These are phyloP conservation scores for Leonotis leonurus DNA, from an alignment of 257 asterid genomes.

Conservation along the genomic window DNA sequence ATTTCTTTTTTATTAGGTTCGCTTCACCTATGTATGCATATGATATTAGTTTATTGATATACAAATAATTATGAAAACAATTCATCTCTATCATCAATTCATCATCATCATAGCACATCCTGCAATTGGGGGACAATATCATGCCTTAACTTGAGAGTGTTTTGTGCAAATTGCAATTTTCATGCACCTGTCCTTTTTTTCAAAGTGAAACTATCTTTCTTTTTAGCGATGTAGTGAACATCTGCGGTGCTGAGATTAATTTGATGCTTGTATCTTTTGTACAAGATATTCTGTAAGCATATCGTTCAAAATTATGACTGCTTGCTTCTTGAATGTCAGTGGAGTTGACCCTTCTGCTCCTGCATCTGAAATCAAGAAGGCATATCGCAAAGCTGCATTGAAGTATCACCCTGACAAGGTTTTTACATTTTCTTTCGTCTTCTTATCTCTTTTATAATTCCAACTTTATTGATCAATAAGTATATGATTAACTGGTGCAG, in stretches of 20 bases:
- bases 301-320: not conserved
- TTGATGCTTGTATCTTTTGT: not conserved
- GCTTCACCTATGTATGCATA: not conserved
- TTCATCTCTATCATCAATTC: not conserved
- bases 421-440: slow-evolving; percentile 9
- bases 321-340: slow-evolving; percentile 44
- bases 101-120: too few relatives aligned
- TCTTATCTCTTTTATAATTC: not conserved
- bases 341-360: slow-evolving; percentile 85
- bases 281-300: not conserved
- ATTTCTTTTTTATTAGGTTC: not conserved
- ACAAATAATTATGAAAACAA: too few relatives aligned
- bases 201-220: not conserved
- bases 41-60: not conserved
- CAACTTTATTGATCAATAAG: not conserved
- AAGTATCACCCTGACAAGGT: slow-evolving; percentile 98
- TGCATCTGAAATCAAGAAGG: slow-evolving; percentile 79
- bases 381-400: slow-evolving; percentile 91
- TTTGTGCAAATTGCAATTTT: not conserved
- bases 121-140: not conserved
- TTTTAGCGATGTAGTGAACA: not conserved
- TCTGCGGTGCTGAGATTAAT: not conserved
- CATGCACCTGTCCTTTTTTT: not conserved
- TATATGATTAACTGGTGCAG: slow-evolving; percentile 28
- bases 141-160: not conserved